Evolutionary conservation across 768 basidiomycete species (phyloP).

Genomic region (Megacollybia marginata): DNA sequence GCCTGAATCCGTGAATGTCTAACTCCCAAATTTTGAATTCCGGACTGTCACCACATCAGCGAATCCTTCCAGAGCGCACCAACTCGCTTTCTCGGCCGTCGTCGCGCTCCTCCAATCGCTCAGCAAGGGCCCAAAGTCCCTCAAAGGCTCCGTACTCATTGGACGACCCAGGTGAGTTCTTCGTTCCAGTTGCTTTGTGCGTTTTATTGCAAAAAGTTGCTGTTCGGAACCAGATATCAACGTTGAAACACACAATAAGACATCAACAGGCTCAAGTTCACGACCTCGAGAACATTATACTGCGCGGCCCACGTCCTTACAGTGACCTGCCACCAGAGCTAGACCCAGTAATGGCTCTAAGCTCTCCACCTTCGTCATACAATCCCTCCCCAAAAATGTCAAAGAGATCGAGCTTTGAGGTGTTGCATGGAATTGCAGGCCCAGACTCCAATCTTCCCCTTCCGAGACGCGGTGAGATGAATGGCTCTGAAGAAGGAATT

Average conservation of each 20-base stretch:
- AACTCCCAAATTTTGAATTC: too few species aligned
- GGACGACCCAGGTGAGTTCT: constrained; percentile 58
- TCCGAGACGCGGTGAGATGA: constrained; percentile 43
- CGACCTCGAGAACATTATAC: constrained; percentile 58
- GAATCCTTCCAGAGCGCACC: background rate
- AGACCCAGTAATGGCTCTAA: constrained; percentile 27
- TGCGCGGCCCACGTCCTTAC: constrained; percentile 60
- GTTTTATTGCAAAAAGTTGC: constrained; percentile 42
- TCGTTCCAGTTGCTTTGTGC: constrained; percentile 5
- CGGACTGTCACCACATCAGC: background rate
- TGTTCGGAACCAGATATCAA: constrained; percentile 73
- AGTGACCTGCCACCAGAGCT: constrained; percentile 30
- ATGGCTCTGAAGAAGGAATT: constrained; percentile 43
- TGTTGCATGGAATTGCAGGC: constrained; percentile 63
- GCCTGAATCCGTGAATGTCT: too few species aligned
- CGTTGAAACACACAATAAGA: constrained; percentile 73
- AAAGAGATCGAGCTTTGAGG: constrained; percentile 66
- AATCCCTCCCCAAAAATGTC: constrained; percentile 39
- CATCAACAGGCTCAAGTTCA: constrained; percentile 79
- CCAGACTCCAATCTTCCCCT: constrained; percentile 71
- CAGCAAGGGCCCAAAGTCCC: constrained; percentile 49
- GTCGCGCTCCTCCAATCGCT: constrained; percentile 40
- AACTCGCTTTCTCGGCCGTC: constrained; percentile 25
- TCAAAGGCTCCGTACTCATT: constrained; percentile 30
- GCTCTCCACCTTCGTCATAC: constrained; percentile 28